Evolutionary conservation across 177 flowering plant genomes (phyloP).

Genomic region (Tripterygium wilfordii): DNA sequence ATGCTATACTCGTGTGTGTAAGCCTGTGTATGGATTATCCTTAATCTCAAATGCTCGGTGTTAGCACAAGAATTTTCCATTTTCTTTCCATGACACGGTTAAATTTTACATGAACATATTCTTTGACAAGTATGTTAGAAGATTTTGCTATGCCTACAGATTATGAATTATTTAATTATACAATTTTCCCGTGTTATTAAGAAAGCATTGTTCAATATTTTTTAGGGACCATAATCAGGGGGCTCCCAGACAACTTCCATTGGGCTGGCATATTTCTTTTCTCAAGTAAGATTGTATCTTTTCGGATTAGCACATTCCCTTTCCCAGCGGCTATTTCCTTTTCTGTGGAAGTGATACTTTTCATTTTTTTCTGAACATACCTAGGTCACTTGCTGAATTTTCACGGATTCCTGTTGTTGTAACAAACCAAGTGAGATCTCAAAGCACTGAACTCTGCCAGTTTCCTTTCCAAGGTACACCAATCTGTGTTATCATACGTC

Average conservation of each 20-base stretch:
- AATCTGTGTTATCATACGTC: no score
- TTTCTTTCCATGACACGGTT: no score
- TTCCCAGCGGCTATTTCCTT: no score
- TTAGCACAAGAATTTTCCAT: no score
- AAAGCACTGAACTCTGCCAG: conserved; percentile 30
- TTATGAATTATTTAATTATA: neutral
- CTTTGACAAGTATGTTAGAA: no score
- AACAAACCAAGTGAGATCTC: conserved; percentile 85
- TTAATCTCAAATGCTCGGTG: no score
- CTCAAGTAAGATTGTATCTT: conserved; percentile 69
- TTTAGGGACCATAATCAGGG: conserved; percentile 53
- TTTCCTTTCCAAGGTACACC: conserved; percentile 68
- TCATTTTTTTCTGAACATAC: conserved; percentile 3
- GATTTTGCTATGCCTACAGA: no score
- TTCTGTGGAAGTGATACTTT: conserved; percentile 5
- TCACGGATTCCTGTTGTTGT: conserved; percentile 74
- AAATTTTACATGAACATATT: no score
- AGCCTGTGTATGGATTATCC: no score
- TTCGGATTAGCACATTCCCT: no score
- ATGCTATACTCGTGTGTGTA: no score
- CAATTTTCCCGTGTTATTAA: neutral
- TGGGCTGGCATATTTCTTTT: conserved; percentile 87
- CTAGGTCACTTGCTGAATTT: conserved; percentile 76
- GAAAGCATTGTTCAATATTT: neutral
- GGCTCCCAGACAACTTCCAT: conserved; percentile 36